Evolutionary conservation across 495 filamentous ascomycete genomes (phyloP).

Genomic region (Letharia columbiana): DNA sequence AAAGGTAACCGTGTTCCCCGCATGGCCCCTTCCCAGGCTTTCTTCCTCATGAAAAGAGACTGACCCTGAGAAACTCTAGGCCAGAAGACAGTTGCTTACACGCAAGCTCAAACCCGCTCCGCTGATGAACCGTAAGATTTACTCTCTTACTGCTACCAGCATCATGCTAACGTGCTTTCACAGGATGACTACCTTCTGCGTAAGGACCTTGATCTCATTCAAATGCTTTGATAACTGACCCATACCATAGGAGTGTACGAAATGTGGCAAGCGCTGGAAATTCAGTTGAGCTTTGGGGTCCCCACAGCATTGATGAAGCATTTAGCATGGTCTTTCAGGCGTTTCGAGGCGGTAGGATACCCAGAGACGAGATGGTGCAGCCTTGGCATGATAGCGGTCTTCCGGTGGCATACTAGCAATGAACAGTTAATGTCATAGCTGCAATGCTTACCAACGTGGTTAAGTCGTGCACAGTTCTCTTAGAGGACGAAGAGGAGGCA

Average conservation of each 20-base stretch:
- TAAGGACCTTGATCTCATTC: background rate
- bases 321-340: slow-evolving; percentile 12
- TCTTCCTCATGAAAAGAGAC: background rate
- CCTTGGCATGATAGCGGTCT: background rate
- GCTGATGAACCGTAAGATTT: slow-evolving; percentile 56
- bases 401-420: background rate
- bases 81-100: slow-evolving; percentile 91
- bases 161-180: background rate
- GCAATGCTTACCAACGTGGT: background rate
- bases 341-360: slow-evolving; percentile 11
- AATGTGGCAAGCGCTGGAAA: slow-evolving; percentile 15
- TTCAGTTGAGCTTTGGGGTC: slow-evolving; percentile 6
- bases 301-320: slow-evolving; percentile 2
- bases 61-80: slow-evolving; percentile 25
- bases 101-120: slow-evolving; percentile 80
- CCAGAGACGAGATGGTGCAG: background rate
- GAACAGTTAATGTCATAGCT: background rate
- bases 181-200: slow-evolving; percentile 37
- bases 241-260: slow-evolving; percentile 3
- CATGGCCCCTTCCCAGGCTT: background rate
- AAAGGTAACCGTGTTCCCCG: slow-evolving; percentile 20
- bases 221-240: background rate
- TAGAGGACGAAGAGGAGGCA: background rate
- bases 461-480: background rate
- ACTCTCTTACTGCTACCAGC: background rate